Evolutionary conservation across 768 basidiomycete genomes (phyloP), one percentile per base, ranked within the genome.

Genomic region (Holtermanniella nyarrowii): DNA sequence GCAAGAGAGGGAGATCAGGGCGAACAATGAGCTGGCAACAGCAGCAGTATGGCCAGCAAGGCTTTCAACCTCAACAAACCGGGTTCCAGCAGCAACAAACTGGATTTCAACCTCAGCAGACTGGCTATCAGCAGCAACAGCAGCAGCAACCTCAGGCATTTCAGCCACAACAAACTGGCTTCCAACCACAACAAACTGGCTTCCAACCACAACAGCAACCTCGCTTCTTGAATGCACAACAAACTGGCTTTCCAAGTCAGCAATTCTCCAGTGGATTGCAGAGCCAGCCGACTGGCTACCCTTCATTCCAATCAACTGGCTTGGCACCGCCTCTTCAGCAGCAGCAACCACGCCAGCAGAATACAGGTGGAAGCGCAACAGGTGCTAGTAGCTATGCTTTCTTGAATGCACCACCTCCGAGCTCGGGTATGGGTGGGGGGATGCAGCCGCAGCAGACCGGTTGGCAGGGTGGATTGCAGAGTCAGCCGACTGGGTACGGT

Each of bases 401-500:
- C 52, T 53, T 63, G 20, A 51, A 50, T 16, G 58, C 61, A 23
- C 26, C 53, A 48, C 44, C 43, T 10, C 20, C 52, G 52, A 49
- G 59, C 58, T 14, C 58, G 52, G 18, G n/a, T 12, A 4, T 26
- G 52, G 55, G 54, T 39, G 59, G 60, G 39, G 58, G 58, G 5
- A 56, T 53, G 44, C 53, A 41, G 22, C 48, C 49, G 40, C 50
- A 51, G 21, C 58, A 59, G 44, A 23, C 53, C 50, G 52, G 13
- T 48, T 26, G n/a, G 45, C 42, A 23, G 46, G 49, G 45, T 4
- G 58, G 60, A 24, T 46, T 74, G 20, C 78, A 82, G 60, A 76
- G 81, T 10, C 83, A 84, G 66, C 79, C 77, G 63, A 81, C 84
- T 0, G 78, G 78, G 1, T 79, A 63, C 65, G 71, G 62, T 62